A percentile compares a stretch with the other conserved stretches of the same genome.
These are phyloP conservation scores for Euphorbia celastroides DNA, from an alignment of 441 rosid genomes.

Conservation along the genomic window DNA sequence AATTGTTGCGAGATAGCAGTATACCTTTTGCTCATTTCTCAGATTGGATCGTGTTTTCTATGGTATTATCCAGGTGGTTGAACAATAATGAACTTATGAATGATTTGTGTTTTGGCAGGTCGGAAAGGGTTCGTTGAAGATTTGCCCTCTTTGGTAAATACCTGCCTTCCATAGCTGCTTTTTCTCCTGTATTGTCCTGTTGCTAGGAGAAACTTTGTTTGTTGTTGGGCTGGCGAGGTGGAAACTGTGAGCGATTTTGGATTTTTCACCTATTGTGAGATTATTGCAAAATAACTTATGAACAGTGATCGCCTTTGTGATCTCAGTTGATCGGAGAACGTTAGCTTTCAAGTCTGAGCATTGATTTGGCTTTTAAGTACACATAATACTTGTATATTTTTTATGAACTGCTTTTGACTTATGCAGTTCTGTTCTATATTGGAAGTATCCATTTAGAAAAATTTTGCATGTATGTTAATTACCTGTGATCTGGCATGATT, in stretches of 20 bases:
- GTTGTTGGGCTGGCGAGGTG: background rate
- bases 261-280: background rate
- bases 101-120: constrained; percentile 39
- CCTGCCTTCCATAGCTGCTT: constrained; percentile 17
- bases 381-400: too few species aligned
- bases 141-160: constrained; percentile 48
- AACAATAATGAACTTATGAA: background rate
- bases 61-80: constrained; percentile 13
- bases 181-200: constrained; percentile 1
- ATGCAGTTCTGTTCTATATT: too few species aligned
- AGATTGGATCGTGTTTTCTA: background rate
- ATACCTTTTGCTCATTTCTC: constrained; percentile 5
- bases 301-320: background rate
- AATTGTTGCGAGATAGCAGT: background rate
- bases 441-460: too few species aligned
- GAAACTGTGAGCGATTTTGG: background rate
- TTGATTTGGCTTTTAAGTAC: background rate
- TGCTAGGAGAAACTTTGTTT: constrained; percentile 3
- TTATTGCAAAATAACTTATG: background rate
- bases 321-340: background rate
- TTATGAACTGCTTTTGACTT: too few species aligned
- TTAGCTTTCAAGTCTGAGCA: background rate
- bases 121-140: constrained; percentile 59
- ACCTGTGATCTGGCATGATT: too few species aligned
- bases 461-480: too few species aligned